A percentile compares a stretch with the other conserved stretches of the same genome.
These are phyloP conservation scores for Penicillium decumbens DNA, from an alignment of 2,329 filamentous ascomycete genomes.

Conservation along the genomic window DNA sequence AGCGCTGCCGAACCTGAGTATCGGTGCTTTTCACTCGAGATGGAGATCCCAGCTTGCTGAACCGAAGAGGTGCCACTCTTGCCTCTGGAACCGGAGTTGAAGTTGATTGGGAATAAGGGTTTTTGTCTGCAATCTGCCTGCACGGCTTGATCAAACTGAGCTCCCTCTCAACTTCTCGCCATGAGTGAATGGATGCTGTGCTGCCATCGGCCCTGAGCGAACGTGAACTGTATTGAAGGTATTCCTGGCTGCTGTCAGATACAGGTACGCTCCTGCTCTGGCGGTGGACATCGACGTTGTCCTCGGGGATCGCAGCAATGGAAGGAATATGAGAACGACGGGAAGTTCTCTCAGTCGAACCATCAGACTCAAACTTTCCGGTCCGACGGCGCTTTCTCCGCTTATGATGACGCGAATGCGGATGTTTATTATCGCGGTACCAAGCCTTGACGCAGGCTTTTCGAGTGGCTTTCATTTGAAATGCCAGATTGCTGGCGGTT, in stretches of 20 bases:
- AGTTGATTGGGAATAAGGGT: neutral
- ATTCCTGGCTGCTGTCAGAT: no score
- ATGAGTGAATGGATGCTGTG: neutral
- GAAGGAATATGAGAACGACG: neutral
- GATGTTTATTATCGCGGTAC: constrained; percentile 1
- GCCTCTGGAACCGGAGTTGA: neutral
- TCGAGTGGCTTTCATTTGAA: constrained; percentile 18
- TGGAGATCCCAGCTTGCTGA: neutral
- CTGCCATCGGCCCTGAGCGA: neutral
- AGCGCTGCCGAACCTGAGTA: neutral
- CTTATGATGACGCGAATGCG: neutral
- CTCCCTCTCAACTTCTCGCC: neutral
- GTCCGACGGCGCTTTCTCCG: neutral
- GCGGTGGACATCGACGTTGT: no score
- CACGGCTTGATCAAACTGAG: neutral
- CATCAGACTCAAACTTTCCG: neutral
- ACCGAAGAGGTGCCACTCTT: neutral
- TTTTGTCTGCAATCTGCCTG: neutral
- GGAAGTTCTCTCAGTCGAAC: neutral
- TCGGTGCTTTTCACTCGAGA: neutral
- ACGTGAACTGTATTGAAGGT: no score
- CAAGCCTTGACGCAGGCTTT: constrained; percentile 16
- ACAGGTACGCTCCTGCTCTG: neutral
- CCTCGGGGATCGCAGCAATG: no score
- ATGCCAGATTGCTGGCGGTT: constrained; percentile 17